These are phyloP conservation scores for Alternaria gaisen DNA, from an alignment of 2,329 filamentous ascomycete genomes.

Conservation along the genomic window DNA sequence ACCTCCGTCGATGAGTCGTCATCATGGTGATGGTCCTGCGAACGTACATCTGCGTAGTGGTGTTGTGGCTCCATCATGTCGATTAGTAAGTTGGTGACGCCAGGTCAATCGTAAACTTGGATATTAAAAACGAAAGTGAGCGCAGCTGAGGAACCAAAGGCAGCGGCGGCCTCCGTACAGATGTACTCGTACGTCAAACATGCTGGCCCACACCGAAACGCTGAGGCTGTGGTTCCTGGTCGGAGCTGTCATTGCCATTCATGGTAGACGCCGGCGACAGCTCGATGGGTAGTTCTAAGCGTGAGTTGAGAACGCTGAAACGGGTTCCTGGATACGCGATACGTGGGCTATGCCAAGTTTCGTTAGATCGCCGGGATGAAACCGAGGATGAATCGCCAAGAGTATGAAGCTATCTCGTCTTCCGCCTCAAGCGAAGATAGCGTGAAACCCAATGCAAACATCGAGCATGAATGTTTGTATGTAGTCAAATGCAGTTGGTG, in stretches of 20 bases:
- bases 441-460: slow-evolving; percentile 37
- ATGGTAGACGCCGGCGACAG: slow-evolving; percentile 6
- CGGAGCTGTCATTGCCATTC: slow-evolving; percentile 16
- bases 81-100: slow-evolving; percentile 24
- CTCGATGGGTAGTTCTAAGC: slow-evolving; percentile 20
- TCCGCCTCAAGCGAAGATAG: slow-evolving; percentile 31
- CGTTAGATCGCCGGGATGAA: slow-evolving; percentile 39
- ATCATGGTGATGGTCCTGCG: slow-evolving; percentile 36
- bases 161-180: slow-evolving; percentile 20
- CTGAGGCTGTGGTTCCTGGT: slow-evolving; percentile 37
- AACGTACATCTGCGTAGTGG: slow-evolving; percentile 40
- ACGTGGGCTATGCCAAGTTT: slow-evolving; percentile 25
- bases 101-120: slow-evolving; percentile 23
- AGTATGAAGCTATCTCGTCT: slow-evolving; percentile 37
- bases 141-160: slow-evolving; percentile 39
- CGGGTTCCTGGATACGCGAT: slow-evolving; percentile 22
- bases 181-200: slow-evolving; percentile 24
- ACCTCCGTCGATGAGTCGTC: slow-evolving; percentile 48
- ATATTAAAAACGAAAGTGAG: slow-evolving; percentile 29
- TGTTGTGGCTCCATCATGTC: slow-evolving; percentile 43
- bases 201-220: slow-evolving; percentile 20
- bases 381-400: slow-evolving; percentile 44
- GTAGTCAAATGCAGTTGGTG: neutral
- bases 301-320: slow-evolving; percentile 26
- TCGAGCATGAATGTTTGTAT: slow-evolving; percentile 5